A percentile compares a stretch with the other conserved stretches of the same genome.
phyloP scores from a whole-genome alignment of 2,329 filamentous ascomycete genomes.

The Epichloe gansuensis region DNA sequence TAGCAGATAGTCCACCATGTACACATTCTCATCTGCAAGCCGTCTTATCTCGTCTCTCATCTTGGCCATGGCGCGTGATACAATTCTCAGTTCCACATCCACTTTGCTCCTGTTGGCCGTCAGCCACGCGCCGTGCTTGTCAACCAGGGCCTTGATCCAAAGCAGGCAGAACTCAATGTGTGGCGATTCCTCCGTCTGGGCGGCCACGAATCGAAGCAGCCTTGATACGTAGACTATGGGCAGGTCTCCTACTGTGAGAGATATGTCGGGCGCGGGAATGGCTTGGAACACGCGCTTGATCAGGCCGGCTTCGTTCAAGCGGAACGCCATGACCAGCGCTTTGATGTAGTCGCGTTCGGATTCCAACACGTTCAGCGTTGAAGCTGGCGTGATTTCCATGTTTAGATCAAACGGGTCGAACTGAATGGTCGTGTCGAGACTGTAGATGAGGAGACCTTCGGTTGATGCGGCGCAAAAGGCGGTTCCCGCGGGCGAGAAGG shows the following conservation, averaged over 20 bases:
- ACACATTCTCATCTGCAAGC: conserved; percentile 77
- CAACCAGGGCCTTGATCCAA: conserved; percentile 77
- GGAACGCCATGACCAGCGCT: conserved; percentile 92
- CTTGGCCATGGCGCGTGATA: conserved; percentile 66
- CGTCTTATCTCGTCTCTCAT: conserved; percentile 74
- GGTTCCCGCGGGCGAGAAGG: conserved; percentile 78
- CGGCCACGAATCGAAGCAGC: conserved; percentile 74
- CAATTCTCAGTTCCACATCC: conserved; percentile 70
- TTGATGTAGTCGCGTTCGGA: conserved; percentile 71
- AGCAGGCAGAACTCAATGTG: conserved; percentile 90
- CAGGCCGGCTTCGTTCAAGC: conserved; percentile 74
- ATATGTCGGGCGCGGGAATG: conserved; percentile 61
- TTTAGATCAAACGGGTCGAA: conserved; percentile 97
- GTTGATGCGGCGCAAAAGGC: conserved; percentile 92
- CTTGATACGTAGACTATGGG: conserved; percentile 78
- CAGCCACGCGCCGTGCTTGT: conserved; percentile 73
- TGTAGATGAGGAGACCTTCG: conserved; percentile 88
- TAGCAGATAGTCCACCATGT: conserved; percentile 74
- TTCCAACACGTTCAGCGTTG: conserved; percentile 57
- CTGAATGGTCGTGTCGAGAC: conserved; percentile 66
- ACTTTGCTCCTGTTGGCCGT: conserved; percentile 68
- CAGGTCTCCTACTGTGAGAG: conserved; percentile 63
- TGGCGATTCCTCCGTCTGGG: conserved; percentile 77
- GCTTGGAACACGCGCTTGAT: conserved; percentile 77
- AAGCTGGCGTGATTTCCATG: conserved; percentile 81